Evolutionary conservation across 768 basidiomycete genomes (phyloP).

Genomic region (Fibroporia radiculosa): DNA sequence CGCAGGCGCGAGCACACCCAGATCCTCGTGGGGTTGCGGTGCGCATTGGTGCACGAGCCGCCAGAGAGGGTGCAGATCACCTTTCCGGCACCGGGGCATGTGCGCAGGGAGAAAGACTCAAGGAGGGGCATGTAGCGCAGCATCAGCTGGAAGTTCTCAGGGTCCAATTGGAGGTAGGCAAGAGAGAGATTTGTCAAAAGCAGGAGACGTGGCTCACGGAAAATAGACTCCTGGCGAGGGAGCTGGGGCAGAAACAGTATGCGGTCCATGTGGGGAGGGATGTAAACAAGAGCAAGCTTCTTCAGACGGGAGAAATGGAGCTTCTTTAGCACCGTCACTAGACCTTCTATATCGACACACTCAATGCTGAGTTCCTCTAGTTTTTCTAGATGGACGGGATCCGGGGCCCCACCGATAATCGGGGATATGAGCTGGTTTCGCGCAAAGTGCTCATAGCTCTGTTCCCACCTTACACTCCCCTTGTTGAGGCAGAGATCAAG

Average conservation of each 20-base stretch:
- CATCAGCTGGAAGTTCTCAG: slow-evolving; percentile 33
- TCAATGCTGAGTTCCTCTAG: slow-evolving; percentile 39
- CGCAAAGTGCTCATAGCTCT: not conserved
- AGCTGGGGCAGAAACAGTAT: slow-evolving; percentile 23
- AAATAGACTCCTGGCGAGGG: slow-evolving; percentile 43
- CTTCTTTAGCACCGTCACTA: slow-evolving; percentile 32
- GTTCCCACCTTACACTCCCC: not conserved
- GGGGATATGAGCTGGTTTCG: too few relatives aligned
- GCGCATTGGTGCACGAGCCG: slow-evolving; percentile 21
- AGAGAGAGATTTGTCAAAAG: slow-evolving; percentile 44
- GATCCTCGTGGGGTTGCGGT: not conserved
- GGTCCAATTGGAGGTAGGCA: slow-evolving; percentile 35
- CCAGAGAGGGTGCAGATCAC: slow-evolving; percentile 36
- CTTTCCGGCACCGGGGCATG: slow-evolving; percentile 33
- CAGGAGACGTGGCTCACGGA: slow-evolving; percentile 48
- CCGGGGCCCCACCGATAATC: not conserved
- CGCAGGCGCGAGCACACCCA: slow-evolving; percentile 11
- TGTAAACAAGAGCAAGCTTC: slow-evolving; percentile 33
- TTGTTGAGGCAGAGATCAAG: not conserved
- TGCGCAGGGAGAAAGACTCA: slow-evolving; percentile 37
- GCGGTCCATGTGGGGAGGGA: not conserved
- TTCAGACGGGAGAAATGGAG: slow-evolving; percentile 37
- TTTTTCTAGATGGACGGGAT: slow-evolving; percentile 17
- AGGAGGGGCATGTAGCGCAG: slow-evolving; percentile 47
- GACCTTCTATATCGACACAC: slow-evolving; percentile 32